phyloP scores from a whole-genome alignment of 2,329 filamentous ascomycete species.

The Neonectria coccinea region DNA sequence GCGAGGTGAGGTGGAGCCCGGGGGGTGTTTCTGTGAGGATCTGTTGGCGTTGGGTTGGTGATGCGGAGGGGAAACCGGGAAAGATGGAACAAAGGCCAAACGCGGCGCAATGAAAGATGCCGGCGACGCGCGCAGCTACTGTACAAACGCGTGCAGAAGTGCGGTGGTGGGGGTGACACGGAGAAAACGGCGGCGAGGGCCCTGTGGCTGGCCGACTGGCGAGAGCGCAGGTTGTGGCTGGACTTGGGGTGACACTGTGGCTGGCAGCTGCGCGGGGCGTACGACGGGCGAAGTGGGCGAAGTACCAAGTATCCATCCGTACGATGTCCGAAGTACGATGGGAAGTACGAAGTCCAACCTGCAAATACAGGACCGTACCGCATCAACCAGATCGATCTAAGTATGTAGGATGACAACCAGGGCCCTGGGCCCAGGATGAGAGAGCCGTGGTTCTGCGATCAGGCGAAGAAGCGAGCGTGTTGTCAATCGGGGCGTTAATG shows the following conservation, averaged over 20 bases:
- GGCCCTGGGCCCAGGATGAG: not conserved
- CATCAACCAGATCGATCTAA: constrained; percentile 18
- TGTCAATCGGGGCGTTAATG: constrained; percentile 4
- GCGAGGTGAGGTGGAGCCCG: constrained; percentile 18
- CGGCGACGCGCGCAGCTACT: constrained; percentile 6
- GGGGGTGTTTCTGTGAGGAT: not conserved
- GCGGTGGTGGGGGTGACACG: constrained; percentile 20
- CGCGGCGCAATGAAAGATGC: constrained; percentile 9
- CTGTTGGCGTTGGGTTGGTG: constrained; percentile 4
- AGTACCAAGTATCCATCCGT: not conserved
- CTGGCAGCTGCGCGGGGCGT: no score
- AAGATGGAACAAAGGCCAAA: not conserved
- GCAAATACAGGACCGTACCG: constrained; percentile 7
- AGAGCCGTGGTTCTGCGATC: constrained; percentile 15
- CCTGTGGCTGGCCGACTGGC: no score
- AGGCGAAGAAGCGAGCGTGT: not conserved
- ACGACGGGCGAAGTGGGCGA: not conserved
- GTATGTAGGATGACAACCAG: not conserved
- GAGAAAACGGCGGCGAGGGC: constrained; percentile 16
- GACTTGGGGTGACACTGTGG: no score
- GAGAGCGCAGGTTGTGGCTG: no score
- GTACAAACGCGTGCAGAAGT: not conserved
- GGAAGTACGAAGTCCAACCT: no score
- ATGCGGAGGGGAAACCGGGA: not conserved
- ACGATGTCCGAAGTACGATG: no score